Base-by-base conservation (phyloP, 2,329 filamentous ascomycete species). In the Beauveria medogensis region DNA sequence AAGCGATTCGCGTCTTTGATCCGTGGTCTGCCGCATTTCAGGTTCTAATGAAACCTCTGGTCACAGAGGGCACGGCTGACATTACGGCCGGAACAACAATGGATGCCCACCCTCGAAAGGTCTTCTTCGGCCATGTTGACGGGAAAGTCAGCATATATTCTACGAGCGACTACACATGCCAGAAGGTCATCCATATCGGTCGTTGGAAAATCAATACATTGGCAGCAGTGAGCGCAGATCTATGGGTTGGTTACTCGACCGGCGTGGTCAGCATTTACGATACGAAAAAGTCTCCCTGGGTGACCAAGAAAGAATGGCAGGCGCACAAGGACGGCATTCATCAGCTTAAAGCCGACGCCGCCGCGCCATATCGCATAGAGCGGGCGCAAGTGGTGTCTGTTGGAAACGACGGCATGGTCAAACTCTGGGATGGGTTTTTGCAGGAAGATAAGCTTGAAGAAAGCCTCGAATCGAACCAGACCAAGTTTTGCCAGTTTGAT, bases 91-190 rank as follows among this genome's bases (percentile, higher is more conserved):
- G 92, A 5, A 84, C 92, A 2, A 81, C 87, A 58, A 80, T 95
- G 37, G 87, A 84, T 55, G 86, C 87, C 26, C 84, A 92, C 51
- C 86, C 88, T 0, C 89, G 90, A 60, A 86, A 88, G 64, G 87
- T 96, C 1, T 96, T 92, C 72, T 88, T 99, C 66, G 94, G 94
- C 1, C 94, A 99, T 71, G 85, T 84, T 14, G 94, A 99, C 72
- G 94, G 94, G 53, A 97, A 97, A 72, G 85, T 99, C 60, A 94
- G 90, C 62, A 86, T 97, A n/a, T 97, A 96, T 74, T 93, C 91
- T 14, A 84, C 84, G 26, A 82, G 80, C 26, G 86, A 92, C 68
- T 94, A 89, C 70, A 77, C 85, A 0, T 96, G 91, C 67, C 70
- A 95, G n/a, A 85, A 84, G 5, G 80, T 96, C 41, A 78, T 97